These are phyloP conservation scores for Adansonia grandidieri DNA, from an alignment of 441 rosid species.

Conservation along the genomic window DNA sequence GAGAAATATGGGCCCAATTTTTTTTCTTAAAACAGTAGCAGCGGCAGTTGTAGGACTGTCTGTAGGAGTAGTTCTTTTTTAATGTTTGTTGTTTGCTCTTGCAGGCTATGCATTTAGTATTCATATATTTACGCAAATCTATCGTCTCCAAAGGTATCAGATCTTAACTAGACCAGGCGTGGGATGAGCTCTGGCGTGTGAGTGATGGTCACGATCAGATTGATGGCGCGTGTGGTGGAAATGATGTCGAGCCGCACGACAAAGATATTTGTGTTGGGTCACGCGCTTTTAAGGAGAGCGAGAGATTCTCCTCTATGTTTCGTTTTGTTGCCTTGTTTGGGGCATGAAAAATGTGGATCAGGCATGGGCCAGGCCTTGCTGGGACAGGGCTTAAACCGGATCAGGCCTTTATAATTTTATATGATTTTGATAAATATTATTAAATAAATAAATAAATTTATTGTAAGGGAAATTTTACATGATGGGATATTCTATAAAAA, in stretches of 20 bases:
- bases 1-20: conserved; percentile 34
- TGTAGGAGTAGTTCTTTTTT: neutral
- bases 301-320: neutral
- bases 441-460: neutral
- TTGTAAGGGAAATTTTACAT: neutral
- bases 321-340: neutral
- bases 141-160: too few species aligned
- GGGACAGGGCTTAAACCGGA: neutral
- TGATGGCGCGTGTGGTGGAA: conserved; percentile 16
- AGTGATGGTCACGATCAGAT: conserved; percentile 13
- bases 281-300: conserved; percentile 23
- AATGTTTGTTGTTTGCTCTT: neutral
- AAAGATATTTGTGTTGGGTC: conserved; percentile 17
- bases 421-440: too few species aligned
- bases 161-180: too few species aligned
- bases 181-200: neutral
- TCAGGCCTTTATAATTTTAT: neutral
- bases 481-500: neutral
- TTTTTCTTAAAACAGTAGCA: neutral
- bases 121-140: too few species aligned
- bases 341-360: neutral
- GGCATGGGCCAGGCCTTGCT: neutral
- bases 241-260: conserved; percentile 20
- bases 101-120: too few species aligned
- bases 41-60: neutral